Percentiles rank a stretch among this genome's conserved stretches.
These are phyloP conservation scores for Narthecium ossifragum DNA, from an alignment of 106 monocot genomes.

Conservation along the genomic window DNA sequence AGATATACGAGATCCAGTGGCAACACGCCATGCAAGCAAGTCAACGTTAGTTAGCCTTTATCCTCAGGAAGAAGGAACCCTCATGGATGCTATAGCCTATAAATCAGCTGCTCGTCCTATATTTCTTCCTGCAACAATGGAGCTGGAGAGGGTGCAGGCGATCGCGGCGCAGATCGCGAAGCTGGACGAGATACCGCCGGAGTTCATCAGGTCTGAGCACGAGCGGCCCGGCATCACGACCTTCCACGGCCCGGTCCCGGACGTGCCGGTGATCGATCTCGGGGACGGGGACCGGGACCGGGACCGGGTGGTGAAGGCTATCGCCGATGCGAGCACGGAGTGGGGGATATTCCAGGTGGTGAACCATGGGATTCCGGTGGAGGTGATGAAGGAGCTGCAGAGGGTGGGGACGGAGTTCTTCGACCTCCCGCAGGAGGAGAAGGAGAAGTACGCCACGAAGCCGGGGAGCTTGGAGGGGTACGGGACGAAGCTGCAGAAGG, in stretches of 20 bases:
- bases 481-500: constrained; percentile 63
- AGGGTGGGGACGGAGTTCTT: constrained; percentile 70
- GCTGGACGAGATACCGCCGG: constrained; percentile 37
- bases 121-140: too few species aligned
- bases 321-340: constrained; percentile 35
- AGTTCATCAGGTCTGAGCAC: constrained; percentile 55
- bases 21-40: too few species aligned
- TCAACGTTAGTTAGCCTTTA: too few species aligned
- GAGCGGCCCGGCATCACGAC: constrained; percentile 66
- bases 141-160: constrained; percentile 45
- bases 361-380: constrained; percentile 73
- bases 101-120: too few species aligned
- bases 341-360: constrained; percentile 90
- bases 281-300: constrained; percentile 6
- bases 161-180: constrained; percentile 19
- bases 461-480: constrained; percentile 64
- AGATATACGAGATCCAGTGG: too few species aligned
- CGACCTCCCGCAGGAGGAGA: constrained; percentile 68
- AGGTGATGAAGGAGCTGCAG: constrained; percentile 58
- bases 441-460: constrained; percentile 44
- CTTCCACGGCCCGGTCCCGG: constrained; percentile 42
- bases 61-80: too few species aligned
- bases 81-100: too few species aligned
- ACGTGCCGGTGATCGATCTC: constrained; percentile 68
- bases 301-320: not conserved